phyloP scores from a whole-genome alignment of 305 asterid genomes.

The Fraxinus baroniana region DNA sequence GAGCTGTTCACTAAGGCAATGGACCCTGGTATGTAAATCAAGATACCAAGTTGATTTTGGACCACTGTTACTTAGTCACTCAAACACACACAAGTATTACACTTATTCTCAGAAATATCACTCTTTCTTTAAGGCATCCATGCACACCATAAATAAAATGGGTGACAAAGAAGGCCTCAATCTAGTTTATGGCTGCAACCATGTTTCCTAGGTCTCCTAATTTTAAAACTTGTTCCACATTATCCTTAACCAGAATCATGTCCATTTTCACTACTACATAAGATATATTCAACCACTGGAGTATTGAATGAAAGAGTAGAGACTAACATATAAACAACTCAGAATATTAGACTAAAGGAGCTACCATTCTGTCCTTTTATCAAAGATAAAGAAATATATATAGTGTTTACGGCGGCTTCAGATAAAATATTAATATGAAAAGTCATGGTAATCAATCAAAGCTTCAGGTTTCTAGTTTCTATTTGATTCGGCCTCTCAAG shows the following conservation, averaged over 20 bases:
- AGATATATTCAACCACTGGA: not conserved
- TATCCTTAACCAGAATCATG: not conserved
- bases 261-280: not conserved
- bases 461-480: not conserved
- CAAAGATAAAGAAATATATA: not conserved
- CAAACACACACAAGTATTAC: not conserved
- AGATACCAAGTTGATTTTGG: not conserved
- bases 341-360: not conserved
- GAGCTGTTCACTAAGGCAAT: not conserved
- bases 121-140: not conserved
- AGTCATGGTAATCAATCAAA: not conserved
- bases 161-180: not conserved
- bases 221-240: not conserved
- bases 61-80: not conserved
- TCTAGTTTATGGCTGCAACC: constrained; percentile 5
- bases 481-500: not conserved
- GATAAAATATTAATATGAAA: not conserved
- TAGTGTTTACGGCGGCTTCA: not conserved
- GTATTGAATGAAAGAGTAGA: not conserved
- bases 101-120: not conserved
- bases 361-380: not conserved
- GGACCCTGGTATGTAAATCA: not conserved
- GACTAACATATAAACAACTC: not conserved
- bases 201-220: not conserved
- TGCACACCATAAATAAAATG: not conserved